Percentiles rank a stretch among this genome's conserved stretches.
Evolutionary conservation across 2,329 filamentous ascomycete genomes (phyloP).

Genomic region (Xylaria sp.): DNA sequence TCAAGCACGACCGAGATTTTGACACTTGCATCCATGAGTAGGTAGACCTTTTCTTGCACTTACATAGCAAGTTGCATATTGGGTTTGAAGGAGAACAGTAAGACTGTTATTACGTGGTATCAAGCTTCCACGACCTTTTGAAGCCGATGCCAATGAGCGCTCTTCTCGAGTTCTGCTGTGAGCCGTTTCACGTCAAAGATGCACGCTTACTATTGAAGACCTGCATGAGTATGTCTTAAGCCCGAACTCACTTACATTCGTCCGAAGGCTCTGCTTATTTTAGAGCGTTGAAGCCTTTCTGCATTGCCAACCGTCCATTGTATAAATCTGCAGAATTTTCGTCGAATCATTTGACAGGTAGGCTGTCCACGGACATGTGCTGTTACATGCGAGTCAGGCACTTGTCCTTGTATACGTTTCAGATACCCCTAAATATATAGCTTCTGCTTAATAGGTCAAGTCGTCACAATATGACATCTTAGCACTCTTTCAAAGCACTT

Average conservation of each 20-base stretch:
- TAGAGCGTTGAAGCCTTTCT: background rate
- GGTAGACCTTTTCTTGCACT: no score
- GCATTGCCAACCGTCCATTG: background rate
- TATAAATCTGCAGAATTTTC: background rate
- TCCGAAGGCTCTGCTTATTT: constrained; percentile 7
- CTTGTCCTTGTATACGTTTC: constrained; percentile 22
- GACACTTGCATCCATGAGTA: background rate
- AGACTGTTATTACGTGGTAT: background rate
- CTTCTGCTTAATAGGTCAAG: background rate
- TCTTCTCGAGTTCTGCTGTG: background rate
- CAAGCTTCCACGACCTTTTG: background rate
- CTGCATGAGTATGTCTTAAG: background rate
- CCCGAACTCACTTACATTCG: constrained; percentile 3
- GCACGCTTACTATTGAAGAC: constrained; percentile 28
- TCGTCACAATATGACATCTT: background rate
- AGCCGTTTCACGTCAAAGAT: background rate
- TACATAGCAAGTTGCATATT: background rate
- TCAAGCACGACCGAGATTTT: constrained; percentile 6
- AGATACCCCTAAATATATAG: constrained; percentile 11
- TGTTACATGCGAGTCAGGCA: constrained; percentile 23
- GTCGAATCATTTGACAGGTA: background rate
- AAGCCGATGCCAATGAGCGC: background rate
- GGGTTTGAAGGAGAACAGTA: background rate
- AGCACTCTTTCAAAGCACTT: background rate
- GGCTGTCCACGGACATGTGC: background rate